Evolutionary conservation across 1,284 basidiomycete species (phyloP).

Genomic region (Inonotus obliquus): DNA sequence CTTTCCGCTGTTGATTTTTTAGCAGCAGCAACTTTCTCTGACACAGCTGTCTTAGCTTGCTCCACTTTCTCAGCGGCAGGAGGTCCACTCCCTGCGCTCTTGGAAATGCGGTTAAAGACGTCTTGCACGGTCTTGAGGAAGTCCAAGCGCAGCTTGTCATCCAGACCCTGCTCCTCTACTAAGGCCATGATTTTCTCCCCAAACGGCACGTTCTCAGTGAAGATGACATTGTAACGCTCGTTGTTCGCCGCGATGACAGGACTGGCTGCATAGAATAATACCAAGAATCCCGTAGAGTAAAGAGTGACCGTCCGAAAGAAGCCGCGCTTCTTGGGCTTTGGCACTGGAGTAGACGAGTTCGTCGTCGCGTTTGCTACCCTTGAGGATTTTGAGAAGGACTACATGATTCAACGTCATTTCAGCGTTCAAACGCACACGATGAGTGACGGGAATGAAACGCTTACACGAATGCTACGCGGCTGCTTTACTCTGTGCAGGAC

Average conservation of each 20-base stretch:
- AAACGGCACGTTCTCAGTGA: constrained; percentile 73
- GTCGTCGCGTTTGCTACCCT: constrained; percentile 46
- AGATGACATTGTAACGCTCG: constrained; percentile 75
- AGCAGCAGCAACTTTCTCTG: constrained; percentile 9
- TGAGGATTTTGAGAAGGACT: constrained; percentile 30
- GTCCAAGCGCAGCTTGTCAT: constrained; percentile 59
- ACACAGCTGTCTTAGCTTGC: constrained; percentile 2
- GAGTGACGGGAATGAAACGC: neutral
- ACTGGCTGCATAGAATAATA: constrained; percentile 78
- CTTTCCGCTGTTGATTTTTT: constrained; percentile 28
- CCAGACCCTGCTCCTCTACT: constrained; percentile 76
- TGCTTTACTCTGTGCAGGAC: constrained; percentile 44
- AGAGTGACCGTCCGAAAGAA: constrained; percentile 51
- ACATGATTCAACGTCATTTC: neutral
- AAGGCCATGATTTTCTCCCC: constrained; percentile 76
- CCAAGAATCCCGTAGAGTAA: constrained; percentile 57
- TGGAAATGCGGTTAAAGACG: constrained; percentile 46
- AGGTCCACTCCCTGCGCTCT: constrained; percentile 26
- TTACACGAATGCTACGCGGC: constrained; percentile 29
- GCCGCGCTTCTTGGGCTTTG: constrained; percentile 49
- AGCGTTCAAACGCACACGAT: neutral
- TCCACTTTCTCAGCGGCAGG: constrained; percentile 16
- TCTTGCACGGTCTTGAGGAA: constrained; percentile 50
- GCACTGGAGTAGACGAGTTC: constrained; percentile 26
- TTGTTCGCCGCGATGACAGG: constrained; percentile 71